Conservation (phyloP, 2,329 filamentous ascomycete genomes). For the Ceratocystiopsis brevicomis region DNA sequence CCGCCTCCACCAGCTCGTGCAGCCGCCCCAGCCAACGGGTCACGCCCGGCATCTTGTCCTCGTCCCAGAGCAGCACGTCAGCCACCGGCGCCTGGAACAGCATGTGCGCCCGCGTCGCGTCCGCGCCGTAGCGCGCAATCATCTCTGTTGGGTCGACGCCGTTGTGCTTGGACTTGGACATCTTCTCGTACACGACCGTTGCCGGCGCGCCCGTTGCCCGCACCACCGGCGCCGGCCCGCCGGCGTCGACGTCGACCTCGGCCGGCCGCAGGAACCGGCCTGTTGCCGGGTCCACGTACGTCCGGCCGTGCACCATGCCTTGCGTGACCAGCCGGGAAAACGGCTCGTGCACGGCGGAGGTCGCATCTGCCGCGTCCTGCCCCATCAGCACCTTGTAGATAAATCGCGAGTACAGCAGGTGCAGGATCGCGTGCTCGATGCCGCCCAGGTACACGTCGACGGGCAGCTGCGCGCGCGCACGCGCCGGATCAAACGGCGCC, state of each 20-base stretch:
- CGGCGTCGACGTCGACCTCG: conserved; percentile 55
- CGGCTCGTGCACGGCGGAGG: conserved; percentile 39
- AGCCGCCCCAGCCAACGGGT: conserved; percentile 62
- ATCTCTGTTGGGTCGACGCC: conserved; percentile 64
- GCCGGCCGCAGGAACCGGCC: conserved; percentile 60
- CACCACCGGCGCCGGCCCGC: conserved; percentile 39
- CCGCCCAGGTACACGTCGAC: conserved; percentile 83
- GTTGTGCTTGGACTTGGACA: conserved; percentile 91
- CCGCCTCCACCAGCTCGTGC: conserved; percentile 31
- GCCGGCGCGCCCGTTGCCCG: conserved; percentile 38
- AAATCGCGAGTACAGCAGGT: conserved; percentile 76
- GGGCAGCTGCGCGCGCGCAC: conserved; percentile 39
- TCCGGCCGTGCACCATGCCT: conserved; percentile 85
- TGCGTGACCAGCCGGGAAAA: conserved; percentile 72
- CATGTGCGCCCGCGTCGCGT: conserved; percentile 70
- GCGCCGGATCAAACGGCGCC: conserved; percentile 40
- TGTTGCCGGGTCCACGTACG: conserved; percentile 53
- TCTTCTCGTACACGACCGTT: conserved; percentile 62
- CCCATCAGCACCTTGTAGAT: conserved; percentile 70
- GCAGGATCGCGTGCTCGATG: conserved; percentile 78
- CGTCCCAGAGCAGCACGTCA: conserved; percentile 78
- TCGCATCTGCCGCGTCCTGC: conserved; percentile 17
- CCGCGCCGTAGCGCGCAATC: conserved; percentile 59
- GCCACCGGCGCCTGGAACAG: conserved; percentile 73
- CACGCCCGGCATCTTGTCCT: conserved; percentile 60